These are phyloP conservation scores for Rosellinia necatrix DNA, from an alignment of 2,329 filamentous ascomycete genomes.

Conservation along the genomic window DNA sequence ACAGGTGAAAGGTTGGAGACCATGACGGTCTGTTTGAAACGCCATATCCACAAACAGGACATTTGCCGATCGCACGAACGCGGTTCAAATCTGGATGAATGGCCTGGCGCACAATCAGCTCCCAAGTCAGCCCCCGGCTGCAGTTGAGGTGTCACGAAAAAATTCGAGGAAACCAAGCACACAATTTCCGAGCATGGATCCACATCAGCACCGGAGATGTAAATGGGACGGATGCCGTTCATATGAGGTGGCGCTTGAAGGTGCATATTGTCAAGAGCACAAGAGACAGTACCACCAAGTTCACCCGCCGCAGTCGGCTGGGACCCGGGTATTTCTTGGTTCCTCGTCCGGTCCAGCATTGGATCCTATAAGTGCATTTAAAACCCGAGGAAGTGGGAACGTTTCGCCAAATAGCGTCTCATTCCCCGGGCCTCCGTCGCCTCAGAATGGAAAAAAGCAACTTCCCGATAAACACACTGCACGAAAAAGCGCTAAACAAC, in stretches of 20 bases:
- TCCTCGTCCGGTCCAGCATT: neutral
- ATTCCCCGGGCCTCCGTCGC: slow-evolving; percentile 2
- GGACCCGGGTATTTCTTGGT: neutral
- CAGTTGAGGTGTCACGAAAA: slow-evolving; percentile 2
- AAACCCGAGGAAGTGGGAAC: neutral
- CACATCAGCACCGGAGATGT: slow-evolving; percentile 24
- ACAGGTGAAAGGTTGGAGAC: slow-evolving; percentile 10
- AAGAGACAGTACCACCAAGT: slow-evolving; percentile 1
- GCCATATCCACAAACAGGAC: slow-evolving; percentile 25
- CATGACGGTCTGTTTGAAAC: slow-evolving; percentile 35
- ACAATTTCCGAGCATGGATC: slow-evolving; percentile 29
- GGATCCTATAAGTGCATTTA: neutral
- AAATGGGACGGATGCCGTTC: slow-evolving; percentile 31
- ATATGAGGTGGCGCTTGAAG: slow-evolving; percentile 2
- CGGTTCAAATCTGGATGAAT: slow-evolving; percentile 27
- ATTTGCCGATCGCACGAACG: slow-evolving; percentile 23
- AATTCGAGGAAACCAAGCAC: neutral
- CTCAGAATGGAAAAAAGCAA: slow-evolving; percentile 32
- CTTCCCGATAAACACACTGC: slow-evolving; percentile 33
- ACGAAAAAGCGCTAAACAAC: slow-evolving; percentile 32
- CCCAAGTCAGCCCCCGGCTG: slow-evolving; percentile 1
- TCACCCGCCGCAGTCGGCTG: neutral
- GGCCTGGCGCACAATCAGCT: slow-evolving; percentile 18
- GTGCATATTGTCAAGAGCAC: slow-evolving; percentile 28
- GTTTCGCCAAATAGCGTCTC: slow-evolving; percentile 26